Evolutionary conservation across 257 asterid genomes (phyloP), one percentile per base, ranked within the genome.

Genomic region (Salvia hispanica): DNA sequence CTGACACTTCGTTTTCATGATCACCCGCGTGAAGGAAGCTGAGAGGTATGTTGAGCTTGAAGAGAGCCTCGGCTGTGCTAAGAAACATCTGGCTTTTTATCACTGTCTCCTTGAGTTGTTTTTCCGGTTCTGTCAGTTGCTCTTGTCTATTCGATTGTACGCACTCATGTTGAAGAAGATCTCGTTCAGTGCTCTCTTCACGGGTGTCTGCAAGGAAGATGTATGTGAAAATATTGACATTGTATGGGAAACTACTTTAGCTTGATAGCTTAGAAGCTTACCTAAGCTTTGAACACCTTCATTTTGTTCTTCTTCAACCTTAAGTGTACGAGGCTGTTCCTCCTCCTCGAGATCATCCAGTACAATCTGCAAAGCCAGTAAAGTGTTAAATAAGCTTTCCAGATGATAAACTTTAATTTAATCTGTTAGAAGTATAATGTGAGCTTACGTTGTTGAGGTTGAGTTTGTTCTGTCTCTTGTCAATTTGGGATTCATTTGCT

Each of bases 11-110:
- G 8, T 61, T 46, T 2, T 69, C 63, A 45, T 80, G 85, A 64
- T 85, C 89, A 43, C 59, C 80, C 13, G 72, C 82, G 13, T 86
- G 87, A 46, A 86, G 91, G 39, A 79, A 77, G 75, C 77, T 81
- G 64, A 82, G 51, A 0, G 96, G 96, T 62, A 90, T 79, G 68
- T 88, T 86, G 85, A 93, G 96, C 76, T 86, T 88, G 91, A 86
- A 87, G 47, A 93, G 86, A 1, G 97, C 85, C 73, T 93, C 98
- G 45, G 98, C 86, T 4, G 94, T 80, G 75, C 88, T 82, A 0
- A 88, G 88, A 72, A 93, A 86, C 42, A 74, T 54, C 62, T 86
- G 93, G 18, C 84, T 85, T 71, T 81, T 88, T 5, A 86, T 84
- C 42, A 88, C 68, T 21, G 72, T 76, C 72, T 84, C 92, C 76